phyloP scores from a whole-genome alignment of 208 protist species.

The Novymonas esmeraldas region DNA sequence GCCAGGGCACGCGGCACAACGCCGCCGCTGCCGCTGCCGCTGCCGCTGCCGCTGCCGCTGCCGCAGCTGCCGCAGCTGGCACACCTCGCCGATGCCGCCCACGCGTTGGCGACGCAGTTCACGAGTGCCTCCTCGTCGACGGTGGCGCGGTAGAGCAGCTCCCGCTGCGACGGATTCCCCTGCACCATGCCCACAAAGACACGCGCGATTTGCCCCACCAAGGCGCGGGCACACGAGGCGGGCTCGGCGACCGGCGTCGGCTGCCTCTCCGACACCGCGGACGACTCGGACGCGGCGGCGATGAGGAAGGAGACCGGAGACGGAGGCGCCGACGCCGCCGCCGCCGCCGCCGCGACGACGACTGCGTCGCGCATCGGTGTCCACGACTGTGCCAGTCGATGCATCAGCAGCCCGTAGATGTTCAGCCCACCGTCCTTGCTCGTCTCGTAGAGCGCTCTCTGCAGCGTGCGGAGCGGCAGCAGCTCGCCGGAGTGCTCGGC shows the following conservation, averaged over 20 bases:
- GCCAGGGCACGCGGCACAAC: slow-evolving; percentile 13
- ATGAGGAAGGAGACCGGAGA: slow-evolving; percentile 8
- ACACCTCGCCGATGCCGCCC: slow-evolving; percentile 26
- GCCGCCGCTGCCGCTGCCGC: slow-evolving; percentile 24
- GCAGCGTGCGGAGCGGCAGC: slow-evolving; percentile 29
- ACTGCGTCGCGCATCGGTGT: not conserved
- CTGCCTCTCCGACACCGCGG: not conserved
- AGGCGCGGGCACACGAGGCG: slow-evolving; percentile 3
- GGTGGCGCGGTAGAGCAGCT: slow-evolving; percentile 30
- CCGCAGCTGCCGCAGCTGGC: not conserved
- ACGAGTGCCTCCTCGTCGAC: slow-evolving; percentile 42
- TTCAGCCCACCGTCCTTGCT: slow-evolving; percentile 18
- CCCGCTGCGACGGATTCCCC: slow-evolving; percentile 27
- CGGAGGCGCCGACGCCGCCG: not conserved
- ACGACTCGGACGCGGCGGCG: not conserved
- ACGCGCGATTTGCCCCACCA: slow-evolving; percentile 11
- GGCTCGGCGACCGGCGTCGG: not conserved
- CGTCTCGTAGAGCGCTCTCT: slow-evolving; percentile 27
- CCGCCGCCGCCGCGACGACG: not conserved
- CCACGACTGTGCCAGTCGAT: slow-evolving; percentile 21
- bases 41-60: not conserved
- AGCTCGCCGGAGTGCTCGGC: slow-evolving; percentile 14
- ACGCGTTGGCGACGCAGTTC: slow-evolving; percentile 50
- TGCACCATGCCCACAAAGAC: slow-evolving; percentile 28
- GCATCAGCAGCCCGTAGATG: slow-evolving; percentile 27